Evolutionary conservation across 306 rosid genomes (phyloP), one percentile per base, ranked within the genome.

Genomic region (Cicer judaicum): DNA sequence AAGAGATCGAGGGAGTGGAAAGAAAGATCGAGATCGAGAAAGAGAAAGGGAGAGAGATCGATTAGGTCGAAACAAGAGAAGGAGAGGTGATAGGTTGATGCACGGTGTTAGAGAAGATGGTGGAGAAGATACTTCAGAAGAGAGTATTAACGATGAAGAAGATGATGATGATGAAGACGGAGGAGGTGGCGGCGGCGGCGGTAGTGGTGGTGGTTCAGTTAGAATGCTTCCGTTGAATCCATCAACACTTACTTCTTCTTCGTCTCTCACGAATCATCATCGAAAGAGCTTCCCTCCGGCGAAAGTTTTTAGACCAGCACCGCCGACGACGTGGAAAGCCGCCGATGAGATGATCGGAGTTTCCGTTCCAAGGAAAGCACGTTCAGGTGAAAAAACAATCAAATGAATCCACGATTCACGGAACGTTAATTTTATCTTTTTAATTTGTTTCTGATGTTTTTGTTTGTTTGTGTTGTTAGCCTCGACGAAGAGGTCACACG

Each of bases 331-430:
- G 80, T 92, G 89, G 98, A 95, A 90, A 76, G 88, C 90, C 60
- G 86, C 99, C 76, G 98, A 95, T 64, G 99, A 95, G 70, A 95
- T 92, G 99, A 95, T 95, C 85, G 97, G 99, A 10, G 97, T 90
- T 16, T 67, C 89, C 34, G 93, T 95, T 5, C 99, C 99, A 0
- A 84, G 99, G 54, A 95, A 86, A 75, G 98, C 99, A 71, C 99
- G 99, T 72, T 89, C 99, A 80, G 99, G 99, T 95, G 55, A 47
- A 64, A 14, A 12, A 49, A 10, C 2, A 14, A 21, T 1, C 29
- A 57, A 13, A 18, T n/a, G 16, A 57, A 56, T 21, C 53, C 56
- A 8, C 1, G 38, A 21, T 42, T 56, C 11, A 72, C 55, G 12
- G 14, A 59, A 46, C 4, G 10, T 36, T 61, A 64, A 41, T 68